Conservation (phyloP, 805 yeast species). For the Candida maesae region DNA sequence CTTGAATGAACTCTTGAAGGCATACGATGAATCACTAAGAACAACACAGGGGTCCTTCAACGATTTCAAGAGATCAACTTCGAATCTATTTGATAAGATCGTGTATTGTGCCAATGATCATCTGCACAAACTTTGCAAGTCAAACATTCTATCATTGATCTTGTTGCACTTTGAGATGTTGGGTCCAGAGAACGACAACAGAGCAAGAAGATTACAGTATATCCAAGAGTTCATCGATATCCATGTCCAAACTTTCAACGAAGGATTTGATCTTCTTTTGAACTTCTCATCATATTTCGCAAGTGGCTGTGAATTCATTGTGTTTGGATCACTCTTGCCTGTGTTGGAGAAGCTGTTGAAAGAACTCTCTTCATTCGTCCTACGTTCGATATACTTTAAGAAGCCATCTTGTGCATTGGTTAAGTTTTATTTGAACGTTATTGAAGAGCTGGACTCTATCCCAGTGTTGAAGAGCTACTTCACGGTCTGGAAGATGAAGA, state of each 20-base stretch:
- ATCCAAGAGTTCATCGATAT: conserved; percentile 2
- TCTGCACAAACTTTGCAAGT: conserved; percentile 12
- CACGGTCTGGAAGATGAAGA: conserved; percentile 17
- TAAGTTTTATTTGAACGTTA: conserved; percentile 16
- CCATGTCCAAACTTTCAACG: conserved; percentile 8
- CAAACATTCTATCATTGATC: conserved; percentile 12
- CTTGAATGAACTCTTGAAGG: conserved; percentile 7
- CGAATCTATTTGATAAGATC: conserved; percentile 13
- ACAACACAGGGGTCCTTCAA: conserved; percentile 8
- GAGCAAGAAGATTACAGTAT: conserved; percentile 5
- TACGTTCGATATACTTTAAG: conserved; percentile 11
- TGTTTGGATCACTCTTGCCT: conserved; percentile 12
- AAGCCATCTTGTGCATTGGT: conserved; percentile 8
- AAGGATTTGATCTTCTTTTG: conserved; percentile 19
- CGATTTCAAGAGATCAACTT: conserved; percentile 10
- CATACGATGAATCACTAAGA: conserved; percentile 10
- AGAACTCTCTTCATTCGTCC: conserved; percentile 4
- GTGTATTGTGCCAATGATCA: conserved; percentile 10
- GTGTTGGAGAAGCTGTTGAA: conserved; percentile 14
- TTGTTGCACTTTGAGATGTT: conserved; percentile 21
- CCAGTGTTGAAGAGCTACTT: conserved; percentile 18
- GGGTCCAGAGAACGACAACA: conserved; percentile 6
- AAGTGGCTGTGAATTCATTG: conserved; percentile 20
- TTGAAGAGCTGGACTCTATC: conserved; percentile 20
- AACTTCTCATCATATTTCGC: conserved; percentile 20